Conservation (phyloP, 495 filamentous ascomycete species). For the Corynascus novoguineensis region DNA sequence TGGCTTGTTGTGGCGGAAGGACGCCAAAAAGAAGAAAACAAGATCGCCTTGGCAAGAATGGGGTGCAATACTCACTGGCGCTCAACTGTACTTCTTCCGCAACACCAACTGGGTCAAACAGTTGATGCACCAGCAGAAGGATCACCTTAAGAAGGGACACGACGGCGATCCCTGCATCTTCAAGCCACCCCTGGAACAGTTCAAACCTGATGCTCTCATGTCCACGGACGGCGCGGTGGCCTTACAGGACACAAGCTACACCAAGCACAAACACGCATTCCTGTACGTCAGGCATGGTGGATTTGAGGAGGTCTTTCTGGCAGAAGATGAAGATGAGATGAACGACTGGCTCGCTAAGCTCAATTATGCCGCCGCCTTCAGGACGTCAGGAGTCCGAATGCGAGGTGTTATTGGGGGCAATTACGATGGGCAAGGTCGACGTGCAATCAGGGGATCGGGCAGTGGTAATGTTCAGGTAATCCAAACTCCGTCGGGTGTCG, state of each 20-base stretch:
- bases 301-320: constrained; percentile 84
- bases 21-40: constrained; percentile 87
- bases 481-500: constrained; percentile 65
- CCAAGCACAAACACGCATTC: constrained; percentile 94
- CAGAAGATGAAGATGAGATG: constrained; percentile 82
- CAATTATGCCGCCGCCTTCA: constrained; percentile 93
- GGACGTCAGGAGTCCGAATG: constrained; percentile 86
- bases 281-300: constrained; percentile 83
- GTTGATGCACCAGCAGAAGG: constrained; percentile 78
- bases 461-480: constrained; percentile 51
- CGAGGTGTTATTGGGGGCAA: constrained; percentile 77
- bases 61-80: constrained; percentile 90
- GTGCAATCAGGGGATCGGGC: constrained; percentile 64
- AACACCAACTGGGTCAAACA: constrained; percentile 89
- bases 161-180: constrained; percentile 72
- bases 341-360: constrained; percentile 96
- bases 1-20: constrained; percentile 92
- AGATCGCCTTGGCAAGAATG: constrained; percentile 98
- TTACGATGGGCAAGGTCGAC: constrained; percentile 75
- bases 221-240: constrained; percentile 90
- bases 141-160: constrained; percentile 64
- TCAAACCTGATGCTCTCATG: constrained; percentile 89
- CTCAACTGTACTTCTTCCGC: constrained; percentile 93
- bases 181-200: constrained; percentile 78
- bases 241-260: constrained; percentile 78